Base-by-base conservation (phyloP, 768 basidiomycete genomes). In the Pulveroboletus sp. region DNA sequence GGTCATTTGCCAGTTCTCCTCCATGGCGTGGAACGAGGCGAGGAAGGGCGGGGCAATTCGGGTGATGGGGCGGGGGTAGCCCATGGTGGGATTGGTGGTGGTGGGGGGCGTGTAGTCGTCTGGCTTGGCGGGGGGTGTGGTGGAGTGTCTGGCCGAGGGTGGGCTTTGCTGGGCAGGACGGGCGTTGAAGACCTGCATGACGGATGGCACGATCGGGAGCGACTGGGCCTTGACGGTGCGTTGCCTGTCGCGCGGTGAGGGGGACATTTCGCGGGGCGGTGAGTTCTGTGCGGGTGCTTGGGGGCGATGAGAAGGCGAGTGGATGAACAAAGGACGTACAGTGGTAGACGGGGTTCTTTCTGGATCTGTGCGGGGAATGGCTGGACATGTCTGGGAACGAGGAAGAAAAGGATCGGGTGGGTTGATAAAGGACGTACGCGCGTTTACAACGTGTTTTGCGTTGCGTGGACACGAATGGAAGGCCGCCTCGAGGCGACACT, bases 1-100 rank as follows among this genome's bases (percentile, higher is more conserved):
- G 1, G 85, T 85, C 74, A 87, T 78, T 42, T 84, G 76, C 75
- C 80, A 85, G 34, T 74, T 74, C 35, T 80, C 81, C 32, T 81
- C 80, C 59, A 77, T 58, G 11, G 71, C 65, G 35, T 79, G 76
- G 59, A 76, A 81, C 47, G 80, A 78, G 0, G 72, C 67, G 17
- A 85, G 74, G 60, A 85, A 84, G 24, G 74, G 77, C 4, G 76
- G 73, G 0, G 78, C 69, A 6, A 73, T 72, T 40, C 83, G 81
- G 60, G 77, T 76, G 42, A 84, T 74, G 2, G 85, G 80, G 10
- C 86, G 82, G n/a, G 84, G 76, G 47, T 84, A 84, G 31, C 79
- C 80, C 40, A 77, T 71, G 10, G 60, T 52, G 25, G 62, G 61
- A 45, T 63, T 65, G 49, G 53, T 66, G 52, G 63, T 68, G 42